Evolutionary conservation across 768 basidiomycete species (phyloP), one percentile per base, ranked within the genome.

Genomic region (Lactarius evosmus): DNA sequence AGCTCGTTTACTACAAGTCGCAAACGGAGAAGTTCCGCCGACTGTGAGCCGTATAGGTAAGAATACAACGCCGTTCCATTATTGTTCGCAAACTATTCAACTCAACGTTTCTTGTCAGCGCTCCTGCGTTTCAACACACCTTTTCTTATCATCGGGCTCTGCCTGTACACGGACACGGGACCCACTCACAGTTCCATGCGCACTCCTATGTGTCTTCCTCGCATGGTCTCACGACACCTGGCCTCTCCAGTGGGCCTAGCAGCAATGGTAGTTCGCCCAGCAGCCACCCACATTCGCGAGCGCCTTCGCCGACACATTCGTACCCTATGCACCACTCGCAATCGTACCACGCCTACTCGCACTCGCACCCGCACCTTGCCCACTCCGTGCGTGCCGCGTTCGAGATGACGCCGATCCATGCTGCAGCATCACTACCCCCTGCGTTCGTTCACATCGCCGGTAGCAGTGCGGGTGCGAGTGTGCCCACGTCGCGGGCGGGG

Each of bases 311-410:
- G 4, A 74, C 79, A 56, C 77, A 54, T 66, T 73, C 59, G 70
- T 74, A 71, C 58, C 73, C 70, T 8, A 44, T 25, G 8, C 56
- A 58, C 41, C 44, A 69, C 55, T 69, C 75, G 33, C 46, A 62
- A 38, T 40, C 62, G 49, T 60, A 68, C 51, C 67, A 54, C 8
- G 30, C 34, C 8, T 67, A 66, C 49, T 41, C 68, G 44, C 65
- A 66, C 49, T 41, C 68, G 38, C 65, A 62, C 54, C 60, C 61
- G 8, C 60, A 90, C 70, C 82, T 95, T 40, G 91, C 90, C 4
- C 89, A 92, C 71, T 91, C 88, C 0, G 88, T 96, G 27, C 85
- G 91, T 41, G 80, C 87, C 34, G 94, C 93, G 54, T 97, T 97
- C 67, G 92, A 90, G 4, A 95, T 95, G 91, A 94, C 93, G 7